Evolutionary conservation across 371 early-diverging fungal genomes (phyloP).

Genomic region (Mucor saturninus): DNA sequence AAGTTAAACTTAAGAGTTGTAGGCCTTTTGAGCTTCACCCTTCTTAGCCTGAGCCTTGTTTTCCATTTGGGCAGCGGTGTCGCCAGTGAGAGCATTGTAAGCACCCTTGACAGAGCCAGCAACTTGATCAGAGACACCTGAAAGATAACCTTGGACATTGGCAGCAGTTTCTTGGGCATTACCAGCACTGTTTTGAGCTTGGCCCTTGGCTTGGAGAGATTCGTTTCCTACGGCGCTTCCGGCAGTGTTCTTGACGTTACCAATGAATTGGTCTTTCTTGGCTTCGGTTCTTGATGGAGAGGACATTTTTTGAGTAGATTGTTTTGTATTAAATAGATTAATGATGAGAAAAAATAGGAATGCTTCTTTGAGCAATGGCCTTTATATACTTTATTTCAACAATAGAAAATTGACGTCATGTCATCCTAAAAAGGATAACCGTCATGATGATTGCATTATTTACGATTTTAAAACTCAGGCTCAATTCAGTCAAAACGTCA

Average conservation of each 20-base stretch:
- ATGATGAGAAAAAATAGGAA: too few relatives aligned
- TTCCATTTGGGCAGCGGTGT: constrained; percentile 15
- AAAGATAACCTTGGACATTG: constrained; percentile 2
- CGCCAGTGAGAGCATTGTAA: constrained; percentile 20
- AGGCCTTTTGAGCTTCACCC: constrained; percentile 23
- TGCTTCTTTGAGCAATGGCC: too few relatives aligned
- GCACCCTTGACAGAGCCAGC: constrained; percentile 25
- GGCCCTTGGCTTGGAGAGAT: constrained; percentile 43
- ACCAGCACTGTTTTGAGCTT: constrained; percentile 37
- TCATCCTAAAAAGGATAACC: too few relatives aligned
- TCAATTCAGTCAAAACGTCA: too few relatives aligned
- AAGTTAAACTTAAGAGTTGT: constrained; percentile 15
- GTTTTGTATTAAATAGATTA: too few relatives aligned
- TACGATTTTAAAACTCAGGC: too few relatives aligned
- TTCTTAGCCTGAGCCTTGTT: constrained; percentile 22
- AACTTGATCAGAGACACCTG: constrained; percentile 11
- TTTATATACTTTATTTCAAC: too few relatives aligned
- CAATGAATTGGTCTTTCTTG: constrained; percentile 39
- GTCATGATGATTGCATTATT: too few relatives aligned
- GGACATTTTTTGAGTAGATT: too few relatives aligned
- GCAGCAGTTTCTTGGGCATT: constrained; percentile 28
- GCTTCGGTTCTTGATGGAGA: constrained; percentile 26
- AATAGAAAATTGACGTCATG: too few relatives aligned
- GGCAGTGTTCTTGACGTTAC: constrained; percentile 42
- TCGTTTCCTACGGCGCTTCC: constrained; percentile 44